Evolutionary conservation across 2,329 filamentous ascomycete genomes (phyloP), one percentile per base, ranked within the genome.

Genomic region (Eurotiales sp.): DNA sequence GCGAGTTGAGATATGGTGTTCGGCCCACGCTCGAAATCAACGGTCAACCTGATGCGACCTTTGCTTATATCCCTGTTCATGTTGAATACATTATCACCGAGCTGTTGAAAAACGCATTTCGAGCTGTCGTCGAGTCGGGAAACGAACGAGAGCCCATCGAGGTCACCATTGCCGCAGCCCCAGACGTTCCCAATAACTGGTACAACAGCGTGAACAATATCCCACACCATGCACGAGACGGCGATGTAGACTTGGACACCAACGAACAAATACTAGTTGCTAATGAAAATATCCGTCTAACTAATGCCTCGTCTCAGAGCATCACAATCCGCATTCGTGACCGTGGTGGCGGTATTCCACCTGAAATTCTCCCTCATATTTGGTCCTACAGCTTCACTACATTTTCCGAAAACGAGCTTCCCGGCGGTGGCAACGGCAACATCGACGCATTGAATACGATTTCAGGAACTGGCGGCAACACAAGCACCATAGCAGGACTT

Each of bases 351-450:
- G 93, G 93, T 30, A 97, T 99, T 51, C 81, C 84, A 1, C 88
- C 91, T 0, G 88, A 91, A 14, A 85, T 93, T 23, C 74, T 93
- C 29, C 84, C 86, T 4, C 86, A 92, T 59, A 91, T 99, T 53
- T 99, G 93, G 91, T 91, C 90, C 6, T 99, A 97, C 68, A 93
- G 88, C 56, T 99, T 96, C 68, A 96, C 92, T 17, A 99, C 93
- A 0, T 97, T 97, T 69, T 86, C 83, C 51, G 88, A 89, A 19
- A 79, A 85, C 49, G 71, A 81, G 58, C 64, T 77, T 59, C 63
- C 72, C 3, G 60, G 70, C 5, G 68, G 71, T 2, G 71, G 81
- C 55, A 76, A 81, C 52, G 70, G 73, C 12, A 77, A 75, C 43
- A 77, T 83, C 64, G 84, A 88, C 62, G 88, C 87, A 0, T 72